These are phyloP conservation scores for Aspergillus kassunensis DNA, from an alignment of 495 filamentous ascomycete genomes.

Conservation along the genomic window DNA sequence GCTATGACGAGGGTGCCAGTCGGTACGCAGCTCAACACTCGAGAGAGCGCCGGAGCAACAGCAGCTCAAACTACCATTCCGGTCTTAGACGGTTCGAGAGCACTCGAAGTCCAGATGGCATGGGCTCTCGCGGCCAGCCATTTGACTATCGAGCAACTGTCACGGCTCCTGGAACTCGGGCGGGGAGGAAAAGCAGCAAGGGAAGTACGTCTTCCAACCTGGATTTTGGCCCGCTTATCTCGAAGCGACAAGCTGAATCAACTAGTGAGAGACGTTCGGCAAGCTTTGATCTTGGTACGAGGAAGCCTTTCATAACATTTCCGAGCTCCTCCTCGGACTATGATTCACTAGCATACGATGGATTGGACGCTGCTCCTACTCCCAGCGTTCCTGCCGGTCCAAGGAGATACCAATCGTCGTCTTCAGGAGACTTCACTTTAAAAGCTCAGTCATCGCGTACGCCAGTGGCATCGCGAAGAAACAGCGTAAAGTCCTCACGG, in stretches of 20 bases:
- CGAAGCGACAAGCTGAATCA: slow-evolving; percentile 51
- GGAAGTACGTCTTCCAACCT: slow-evolving; percentile 66
- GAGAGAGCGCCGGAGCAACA: slow-evolving; percentile 70
- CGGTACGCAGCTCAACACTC: slow-evolving; percentile 53
- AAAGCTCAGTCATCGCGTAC: slow-evolving; percentile 44
- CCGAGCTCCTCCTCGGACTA: slow-evolving; percentile 19
- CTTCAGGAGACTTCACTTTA: slow-evolving; percentile 32
- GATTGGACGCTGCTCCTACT: slow-evolving; percentile 81
- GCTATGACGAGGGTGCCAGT: slow-evolving; percentile 59
- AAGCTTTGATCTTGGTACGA: slow-evolving; percentile 68
- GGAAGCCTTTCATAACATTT: slow-evolving; percentile 31
- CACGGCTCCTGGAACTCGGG: slow-evolving; percentile 12
- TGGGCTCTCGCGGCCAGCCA: slow-evolving; percentile 25
- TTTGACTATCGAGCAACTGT: slow-evolving; percentile 20
- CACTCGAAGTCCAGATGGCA: slow-evolving; percentile 47
- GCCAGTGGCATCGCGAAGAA: slow-evolving; percentile 47
- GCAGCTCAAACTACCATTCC: slow-evolving; percentile 69
- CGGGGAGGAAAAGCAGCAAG: slow-evolving; percentile 64
- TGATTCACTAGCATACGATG: slow-evolving; percentile 40
- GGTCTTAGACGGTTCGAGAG: slow-evolving; percentile 62
- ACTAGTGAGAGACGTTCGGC: slow-evolving; percentile 61
- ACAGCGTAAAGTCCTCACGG: slow-evolving; percentile 61
- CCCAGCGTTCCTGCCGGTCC: slow-evolving; percentile 84
- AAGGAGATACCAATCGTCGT: slow-evolving; percentile 34
- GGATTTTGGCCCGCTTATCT: slow-evolving; percentile 52